Conservation (phyloP, 768 basidiomycete species). For the Suillus luteus region DNA sequence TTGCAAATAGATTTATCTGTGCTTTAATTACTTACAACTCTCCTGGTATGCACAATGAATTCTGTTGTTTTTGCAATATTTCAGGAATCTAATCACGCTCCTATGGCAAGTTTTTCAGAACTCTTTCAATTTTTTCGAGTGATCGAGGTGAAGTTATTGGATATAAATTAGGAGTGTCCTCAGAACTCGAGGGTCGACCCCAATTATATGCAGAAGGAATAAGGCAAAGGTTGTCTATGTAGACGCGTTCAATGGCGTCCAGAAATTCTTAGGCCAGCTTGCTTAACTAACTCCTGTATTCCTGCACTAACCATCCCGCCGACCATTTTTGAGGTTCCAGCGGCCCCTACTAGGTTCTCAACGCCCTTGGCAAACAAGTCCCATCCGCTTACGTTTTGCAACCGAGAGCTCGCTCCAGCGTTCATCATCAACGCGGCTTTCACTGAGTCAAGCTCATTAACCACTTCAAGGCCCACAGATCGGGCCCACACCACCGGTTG, state of each 20-base stretch:
- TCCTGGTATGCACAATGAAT: no score
- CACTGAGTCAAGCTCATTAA: constrained; percentile 85
- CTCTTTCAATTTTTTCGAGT: no score
- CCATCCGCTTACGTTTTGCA: constrained; percentile 34
- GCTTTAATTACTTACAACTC: no score
- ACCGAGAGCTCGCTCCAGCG: constrained; percentile 53
- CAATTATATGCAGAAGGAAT: background rate
- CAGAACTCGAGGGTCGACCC: background rate
- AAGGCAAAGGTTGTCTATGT: background rate
- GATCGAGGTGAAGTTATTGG: no score
- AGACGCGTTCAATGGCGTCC: background rate
- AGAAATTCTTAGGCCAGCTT: background rate
- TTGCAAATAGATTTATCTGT: background rate
- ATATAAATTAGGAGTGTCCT: background rate
- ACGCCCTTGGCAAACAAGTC: constrained; percentile 42
- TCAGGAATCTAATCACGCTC: no score
- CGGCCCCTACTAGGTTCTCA: constrained; percentile 42
- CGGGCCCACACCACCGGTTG: constrained; percentile 83
- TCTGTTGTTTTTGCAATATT: no score
- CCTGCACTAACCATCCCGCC: constrained; percentile 31
- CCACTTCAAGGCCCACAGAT: constrained; percentile 82
- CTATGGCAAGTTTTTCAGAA: no score
- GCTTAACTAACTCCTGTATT: constrained; percentile 33
- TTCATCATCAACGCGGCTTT: constrained; percentile 84
- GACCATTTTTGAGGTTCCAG: constrained; percentile 35